Evolutionary conservation across 2,329 filamentous ascomycete species (phyloP), one percentile per base, ranked within the genome.

Genomic region (Fusarium sarcochroum): DNA sequence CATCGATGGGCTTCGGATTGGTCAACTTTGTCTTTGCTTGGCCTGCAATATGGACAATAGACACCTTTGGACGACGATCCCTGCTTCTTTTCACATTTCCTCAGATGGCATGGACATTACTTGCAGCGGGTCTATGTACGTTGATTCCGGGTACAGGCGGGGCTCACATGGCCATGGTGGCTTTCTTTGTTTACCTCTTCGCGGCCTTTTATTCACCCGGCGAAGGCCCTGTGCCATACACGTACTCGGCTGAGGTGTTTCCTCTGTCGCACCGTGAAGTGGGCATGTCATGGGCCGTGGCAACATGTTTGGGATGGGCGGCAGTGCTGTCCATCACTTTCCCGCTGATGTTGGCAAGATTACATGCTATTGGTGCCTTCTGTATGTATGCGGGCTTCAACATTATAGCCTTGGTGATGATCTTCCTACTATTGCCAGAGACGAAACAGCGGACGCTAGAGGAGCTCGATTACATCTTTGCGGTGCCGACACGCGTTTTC

Each of bases 201-300:
- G 83, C 82, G 2, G 83, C 81, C 18, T 82, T 85, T 67, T 85
- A 85, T 64, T 83, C 82, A 4, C 83, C 83, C 3, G 82, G 82
- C 4, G 90, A 92, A 78, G 90, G 89, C 0, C 87, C 87, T 6
- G 90, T 92, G 9, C 89, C 90, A 0, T 92, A 90, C 73, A 87
- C 88, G 1, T 92, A 92, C 78, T 86, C 84, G 7, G 89, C 90
- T 41, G 90, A 92, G 76, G 88, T 91, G 3, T 92, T 90, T 75
- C 90, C 90, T 0, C 84, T 92, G 1, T 90, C 88, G 2, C 90
- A 92, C 75, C 85, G 90, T 72, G 90, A 92, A 74, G 84, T 92
- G 23, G 90, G 90, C 58, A 92, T 93, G 90, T 86, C 85, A 0
- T 91, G 86, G 78, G 87, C 89, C 9, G 90, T 92, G 10, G 88